Evolutionary conservation across 176 grass and related monocot species (phyloP), one percentile per base, ranked within the genome.

Genomic region (Elymus sibiricus): DNA sequence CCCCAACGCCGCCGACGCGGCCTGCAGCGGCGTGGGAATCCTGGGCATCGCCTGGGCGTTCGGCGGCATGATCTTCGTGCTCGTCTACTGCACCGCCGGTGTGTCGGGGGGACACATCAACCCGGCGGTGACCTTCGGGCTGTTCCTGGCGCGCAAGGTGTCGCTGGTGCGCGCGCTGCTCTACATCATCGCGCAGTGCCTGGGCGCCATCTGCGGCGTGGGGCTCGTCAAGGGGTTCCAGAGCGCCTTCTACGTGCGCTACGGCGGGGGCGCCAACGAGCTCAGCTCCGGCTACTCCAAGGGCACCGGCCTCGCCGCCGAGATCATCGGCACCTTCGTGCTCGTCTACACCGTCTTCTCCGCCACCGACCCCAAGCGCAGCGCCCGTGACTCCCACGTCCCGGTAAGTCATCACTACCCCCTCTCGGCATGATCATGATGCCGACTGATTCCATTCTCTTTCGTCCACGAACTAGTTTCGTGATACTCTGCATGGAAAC

Each of bases 311-410:
- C 92, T 99, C 46, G 94, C 84, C 5, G 97, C 97, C 0, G 97
- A 99, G 92, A 99, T 99, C 85, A 90, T 97, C 71, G 97, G 97
- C 44, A 99, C 97, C 31, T 97, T 99, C 86, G 97, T 99, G 2
- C 97, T 99, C 44, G 94, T 96, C 9, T 99, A 99, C 92, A 99
- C 97, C 65, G 97, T 99, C 87, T 99, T 99, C 97, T 94, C 97
- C 39, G 97, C 97, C 85, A 99, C 97, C 43, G 97, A 99, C 67
- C 94, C 97, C 69, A 99, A 99, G 89, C 97, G 97, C 87, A 99
- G 53, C 86, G 97, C 97, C 34, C 97, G 97, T 59, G 97, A 99
- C 80, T 99, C 97, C 86, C 93, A 64, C 87, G 91, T 77, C 72
- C 92, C 95, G 0, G 95, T 95, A 88, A 98, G 94, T 74, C 87